Evolutionary conservation across 2,329 filamentous ascomycete species (phyloP).

Genomic region (Microcyclosporella mali): DNA sequence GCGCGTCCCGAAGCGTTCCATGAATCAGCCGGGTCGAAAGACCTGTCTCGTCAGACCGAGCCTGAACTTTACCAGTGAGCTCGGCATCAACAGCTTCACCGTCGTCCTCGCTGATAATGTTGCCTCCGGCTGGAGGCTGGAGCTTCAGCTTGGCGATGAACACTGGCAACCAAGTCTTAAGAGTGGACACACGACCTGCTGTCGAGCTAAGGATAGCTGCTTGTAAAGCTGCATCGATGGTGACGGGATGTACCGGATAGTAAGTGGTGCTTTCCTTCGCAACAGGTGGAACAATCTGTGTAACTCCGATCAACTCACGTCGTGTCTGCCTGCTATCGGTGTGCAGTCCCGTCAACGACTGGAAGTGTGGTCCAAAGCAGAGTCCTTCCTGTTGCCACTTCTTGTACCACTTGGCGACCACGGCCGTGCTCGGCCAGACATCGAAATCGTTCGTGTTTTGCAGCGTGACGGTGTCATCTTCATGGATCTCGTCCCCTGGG

Average conservation of each 20-base stretch:
- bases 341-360: conserved; percentile 6
- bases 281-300: background rate
- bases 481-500: background rate
- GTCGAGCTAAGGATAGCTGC: background rate
- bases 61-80: background rate
- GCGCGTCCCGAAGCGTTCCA: too few relatives aligned
- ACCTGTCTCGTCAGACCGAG: background rate
- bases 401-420: conserved; percentile 5
- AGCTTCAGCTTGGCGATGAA: background rate
- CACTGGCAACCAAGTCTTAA: background rate
- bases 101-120: background rate
- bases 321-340: background rate
- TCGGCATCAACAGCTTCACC: background rate
- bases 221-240: background rate
- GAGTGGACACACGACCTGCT: background rate
- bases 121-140: too few relatives aligned
- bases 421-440: too few relatives aligned
- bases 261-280: background rate
- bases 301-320: too few relatives aligned
- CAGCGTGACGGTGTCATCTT: background rate
- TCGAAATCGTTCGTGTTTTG: too few relatives aligned
- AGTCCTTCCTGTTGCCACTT: conserved; percentile 8
- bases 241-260: background rate
- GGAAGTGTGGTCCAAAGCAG: conserved; percentile 13
- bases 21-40: too few relatives aligned